Conservation (phyloP, 768 basidiomycete species). For the Saitozyma sp. region DNA sequence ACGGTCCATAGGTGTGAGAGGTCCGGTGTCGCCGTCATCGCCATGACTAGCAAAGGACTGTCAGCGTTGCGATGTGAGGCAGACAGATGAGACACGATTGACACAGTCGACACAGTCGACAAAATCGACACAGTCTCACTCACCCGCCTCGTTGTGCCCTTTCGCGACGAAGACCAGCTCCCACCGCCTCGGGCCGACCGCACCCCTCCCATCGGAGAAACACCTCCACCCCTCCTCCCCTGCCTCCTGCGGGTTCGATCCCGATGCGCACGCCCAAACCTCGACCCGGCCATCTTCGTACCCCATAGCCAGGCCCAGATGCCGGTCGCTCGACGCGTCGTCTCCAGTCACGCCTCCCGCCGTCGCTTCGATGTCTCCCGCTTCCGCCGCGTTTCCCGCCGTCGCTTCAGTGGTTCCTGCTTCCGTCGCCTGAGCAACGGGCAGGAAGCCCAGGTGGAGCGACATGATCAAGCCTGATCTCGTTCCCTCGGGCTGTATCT, state of each 20-base stretch:
- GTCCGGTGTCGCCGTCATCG: constrained; percentile 68
- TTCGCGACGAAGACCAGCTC: constrained; percentile 45
- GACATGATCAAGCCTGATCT: constrained; percentile 72
- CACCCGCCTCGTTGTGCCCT: constrained; percentile 55
- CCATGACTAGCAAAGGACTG: constrained; percentile 75
- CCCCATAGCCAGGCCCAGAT: constrained; percentile 66
- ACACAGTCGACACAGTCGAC: too few species aligned
- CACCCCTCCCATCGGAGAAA: constrained; percentile 10
- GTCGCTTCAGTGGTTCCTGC: background rate
- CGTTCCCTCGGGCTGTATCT: background rate
- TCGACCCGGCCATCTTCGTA: constrained; percentile 89
- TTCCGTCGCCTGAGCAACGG: background rate
- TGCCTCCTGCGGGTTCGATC: constrained; percentile 5
- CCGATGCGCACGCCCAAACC: constrained; percentile 53
- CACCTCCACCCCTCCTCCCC: background rate
- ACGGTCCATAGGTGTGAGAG: constrained; percentile 69
- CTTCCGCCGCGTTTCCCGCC: background rate
- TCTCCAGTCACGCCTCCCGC: background rate
- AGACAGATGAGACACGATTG: background rate
- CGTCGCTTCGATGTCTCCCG: background rate
- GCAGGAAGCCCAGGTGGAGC: constrained; percentile 63
- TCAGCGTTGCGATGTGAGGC: constrained; percentile 5
- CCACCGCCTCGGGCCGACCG: constrained; percentile 46
- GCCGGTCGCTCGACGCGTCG: background rate
- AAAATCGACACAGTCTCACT: constrained; percentile 23